Evolutionary conservation across 371 early-diverging fungal genomes (phyloP), one percentile per base, ranked within the genome.

Genomic region (Apophysomyces elegans): DNA sequence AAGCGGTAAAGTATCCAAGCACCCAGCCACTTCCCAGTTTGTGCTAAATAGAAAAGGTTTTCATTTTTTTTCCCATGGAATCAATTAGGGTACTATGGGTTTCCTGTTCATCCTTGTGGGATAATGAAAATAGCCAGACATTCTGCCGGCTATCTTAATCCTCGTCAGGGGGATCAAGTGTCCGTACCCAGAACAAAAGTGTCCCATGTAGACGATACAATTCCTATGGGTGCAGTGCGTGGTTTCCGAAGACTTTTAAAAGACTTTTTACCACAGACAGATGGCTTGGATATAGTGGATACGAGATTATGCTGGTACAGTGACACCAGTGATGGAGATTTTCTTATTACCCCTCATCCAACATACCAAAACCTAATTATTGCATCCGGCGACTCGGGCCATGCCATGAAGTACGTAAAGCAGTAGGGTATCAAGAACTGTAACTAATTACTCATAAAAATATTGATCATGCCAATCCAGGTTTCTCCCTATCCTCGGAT

Each of bases 301-400:
- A 38, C 70, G 5, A 62, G 76, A 50, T 47, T 36, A 39, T 60
- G 37, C 60, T 63, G 75, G 77, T 76, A 80, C 39, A 69, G 69
- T 5, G 81, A 80, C 26, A 71, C 80, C 9, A 66, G 72, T 32
- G 74, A 74, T 63, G 78, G 78, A 5, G 69, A 80, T 46, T 80
- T 80, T 57, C 63, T 80, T 1, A 69, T 80, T 13, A 43, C 63
- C 7, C 74, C 72, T 21, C 76, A 78, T 65, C 81, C 81, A 14
- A 66, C 72, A 18, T 71, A 68, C 58, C 45, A 73, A 12, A 74
- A 74, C 38, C 56, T 78, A 1, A 58, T 76, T 32, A 62, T 78
- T 11, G 78, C 74, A 32, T 65, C 74, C 18, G 76, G 81, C 26
- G 81, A 78, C 58, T 75, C 74, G 18, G 81, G 78, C 5, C 78